These are phyloP conservation scores for Penicillium sp. DNA, from an alignment of 2,329 filamentous ascomycete species.

Conservation along the genomic window DNA sequence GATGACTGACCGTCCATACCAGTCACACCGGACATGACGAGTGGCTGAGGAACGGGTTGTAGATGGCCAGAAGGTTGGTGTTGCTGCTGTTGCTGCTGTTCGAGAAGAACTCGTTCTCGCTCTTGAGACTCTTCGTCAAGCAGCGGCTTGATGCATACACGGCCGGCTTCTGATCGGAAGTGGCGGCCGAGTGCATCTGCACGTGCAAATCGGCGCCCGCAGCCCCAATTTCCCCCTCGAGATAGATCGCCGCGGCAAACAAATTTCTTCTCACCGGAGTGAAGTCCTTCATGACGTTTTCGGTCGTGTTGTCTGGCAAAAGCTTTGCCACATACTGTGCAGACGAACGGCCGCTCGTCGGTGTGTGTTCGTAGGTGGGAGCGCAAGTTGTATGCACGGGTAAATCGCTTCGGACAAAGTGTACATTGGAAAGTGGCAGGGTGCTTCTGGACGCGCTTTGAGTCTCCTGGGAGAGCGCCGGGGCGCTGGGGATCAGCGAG, in stretches of 20 bases:
- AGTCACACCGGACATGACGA: constrained; percentile 64
- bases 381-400: constrained; percentile 90
- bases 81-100: constrained; percentile 61
- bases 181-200: constrained; percentile 92
- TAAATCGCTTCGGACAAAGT: constrained; percentile 93
- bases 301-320: constrained; percentile 97
- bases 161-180: constrained; percentile 91
- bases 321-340: constrained; percentile 93
- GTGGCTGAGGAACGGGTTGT: constrained; percentile 55
- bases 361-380: constrained; percentile 96
- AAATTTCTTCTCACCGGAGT: constrained; percentile 98
- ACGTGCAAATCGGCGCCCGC: constrained; percentile 86
- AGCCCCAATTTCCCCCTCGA: constrained; percentile 82
- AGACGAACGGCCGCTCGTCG: constrained; percentile 95
- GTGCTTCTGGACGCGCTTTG: constrained; percentile 91
- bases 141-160: constrained; percentile 95
- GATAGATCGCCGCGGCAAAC: constrained; percentile 92
- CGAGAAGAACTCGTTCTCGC: constrained; percentile 70
- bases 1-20: constrained; percentile 56
- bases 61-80: constrained; percentile 61
- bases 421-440: constrained; percentile 95
- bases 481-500: constrained; percentile 86
- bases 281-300: constrained; percentile 92
- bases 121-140: constrained; percentile 90
- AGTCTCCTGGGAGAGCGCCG: constrained; percentile 57